These are phyloP conservation scores for Taiozyma sp. DNA, from an alignment of 1,139 yeast genomes.

Conservation along the genomic window DNA sequence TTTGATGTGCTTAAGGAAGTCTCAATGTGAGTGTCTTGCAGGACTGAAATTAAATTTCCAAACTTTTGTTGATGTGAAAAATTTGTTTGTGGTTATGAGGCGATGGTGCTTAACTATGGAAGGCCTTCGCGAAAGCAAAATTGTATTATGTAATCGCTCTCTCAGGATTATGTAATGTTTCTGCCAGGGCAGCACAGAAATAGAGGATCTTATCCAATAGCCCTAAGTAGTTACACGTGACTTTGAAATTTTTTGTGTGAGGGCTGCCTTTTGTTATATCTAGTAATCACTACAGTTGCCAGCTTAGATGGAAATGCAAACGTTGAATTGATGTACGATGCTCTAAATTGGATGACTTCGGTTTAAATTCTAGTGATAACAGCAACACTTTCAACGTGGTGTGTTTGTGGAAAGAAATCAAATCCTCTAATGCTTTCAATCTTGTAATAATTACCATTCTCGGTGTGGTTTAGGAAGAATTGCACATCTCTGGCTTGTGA, in stretches of 20 bases:
- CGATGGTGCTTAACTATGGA: background rate
- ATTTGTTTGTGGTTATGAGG: constrained; percentile 10
- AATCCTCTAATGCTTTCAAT: constrained; percentile 88
- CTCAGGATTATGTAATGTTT: background rate
- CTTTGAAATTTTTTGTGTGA: background rate
- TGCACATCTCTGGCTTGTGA: constrained; percentile 95
- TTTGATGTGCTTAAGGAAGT: constrained; percentile 3
- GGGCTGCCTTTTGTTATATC: background rate
- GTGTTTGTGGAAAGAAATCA: constrained; percentile 97
- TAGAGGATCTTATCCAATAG: background rate
- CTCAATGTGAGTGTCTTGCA: background rate
- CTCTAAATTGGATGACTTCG: background rate
- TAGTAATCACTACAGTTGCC: background rate
- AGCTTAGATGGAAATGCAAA: background rate
- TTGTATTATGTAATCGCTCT: background rate
- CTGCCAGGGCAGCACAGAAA: background rate
- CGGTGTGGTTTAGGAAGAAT: constrained; percentile 68
- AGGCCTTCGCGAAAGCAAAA: background rate
- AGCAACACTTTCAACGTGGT: constrained; percentile 95
- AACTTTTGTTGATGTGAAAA: constrained; percentile 5
- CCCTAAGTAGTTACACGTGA: background rate
- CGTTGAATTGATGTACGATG: background rate
- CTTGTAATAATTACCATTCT: constrained; percentile 55
- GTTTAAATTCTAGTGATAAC: constrained; percentile 45
- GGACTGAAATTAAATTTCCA: background rate